Conservation (phyloP, 2,329 filamentous ascomycete species). For the Botrytis medusae region DNA sequence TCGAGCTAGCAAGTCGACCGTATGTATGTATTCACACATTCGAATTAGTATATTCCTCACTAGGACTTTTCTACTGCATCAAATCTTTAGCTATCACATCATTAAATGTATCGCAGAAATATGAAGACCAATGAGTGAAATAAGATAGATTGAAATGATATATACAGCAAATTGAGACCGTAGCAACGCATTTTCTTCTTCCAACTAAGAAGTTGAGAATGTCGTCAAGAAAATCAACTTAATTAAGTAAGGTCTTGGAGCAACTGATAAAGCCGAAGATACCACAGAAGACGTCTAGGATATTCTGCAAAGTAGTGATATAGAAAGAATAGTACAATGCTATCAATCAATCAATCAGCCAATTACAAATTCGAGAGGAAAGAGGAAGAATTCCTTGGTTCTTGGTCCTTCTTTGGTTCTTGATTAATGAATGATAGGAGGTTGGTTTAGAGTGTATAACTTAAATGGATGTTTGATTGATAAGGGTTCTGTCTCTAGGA, state of each 20-base stretch:
- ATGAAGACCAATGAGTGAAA: not conserved
- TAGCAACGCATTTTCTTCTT: not conserved
- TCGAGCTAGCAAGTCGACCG: not conserved
- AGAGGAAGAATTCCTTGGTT: too few relatives aligned
- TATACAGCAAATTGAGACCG: not conserved
- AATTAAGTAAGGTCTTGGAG: not conserved
- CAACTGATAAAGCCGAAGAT: not conserved
- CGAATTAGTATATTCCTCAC: too few relatives aligned
- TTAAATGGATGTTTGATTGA: not conserved
- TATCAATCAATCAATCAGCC: not conserved
- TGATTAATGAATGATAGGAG: not conserved
- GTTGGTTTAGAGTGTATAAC: not conserved
- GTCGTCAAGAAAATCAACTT: not conserved
- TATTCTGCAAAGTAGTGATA: too few relatives aligned
- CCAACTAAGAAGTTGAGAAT: not conserved
- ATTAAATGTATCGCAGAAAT: not conserved
- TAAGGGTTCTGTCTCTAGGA: accelerated
- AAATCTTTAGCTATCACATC: accelerated
- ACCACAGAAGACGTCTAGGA: accelerated
- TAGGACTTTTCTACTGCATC: not conserved
- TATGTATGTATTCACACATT: not conserved
- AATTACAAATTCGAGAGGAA: not conserved
- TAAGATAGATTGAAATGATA: not conserved
- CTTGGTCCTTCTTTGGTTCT: not conserved
- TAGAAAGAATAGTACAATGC: too few relatives aligned